Base-by-base conservation (phyloP, 805 yeast species). In the Wickerhamiella spandovensis region DNA sequence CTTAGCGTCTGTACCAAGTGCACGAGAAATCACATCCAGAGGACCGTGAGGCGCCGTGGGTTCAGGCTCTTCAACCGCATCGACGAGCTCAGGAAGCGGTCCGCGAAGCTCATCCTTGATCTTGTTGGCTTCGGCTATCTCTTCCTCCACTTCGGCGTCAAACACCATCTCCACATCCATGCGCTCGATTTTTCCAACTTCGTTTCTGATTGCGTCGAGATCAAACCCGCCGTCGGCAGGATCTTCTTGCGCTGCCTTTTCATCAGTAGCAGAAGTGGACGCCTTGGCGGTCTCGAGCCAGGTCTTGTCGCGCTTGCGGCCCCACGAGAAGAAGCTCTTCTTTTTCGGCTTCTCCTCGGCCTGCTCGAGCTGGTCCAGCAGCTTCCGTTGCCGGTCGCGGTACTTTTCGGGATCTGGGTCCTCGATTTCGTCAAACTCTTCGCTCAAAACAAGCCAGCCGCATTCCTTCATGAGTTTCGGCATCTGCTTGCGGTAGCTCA, bases 401-500 rank as follows among this genome's bases (percentile, higher is more conserved):
- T 78, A 75, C 59, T 82, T 79, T 57, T 86, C 95, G 2, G 95
- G 86, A 64, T 90, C 95, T 0, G 96, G 94, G 61, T 90, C 97
- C 63, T 89, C 97, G 57, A 92, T 89, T 65, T 92, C 98, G 18
- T 84, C 82, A 62, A 92, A 92, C 63, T 89, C 95, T 52, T 92
- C 98, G 54, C 82, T 78, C 42, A 88, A 64, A 4, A 92, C 87
- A 50, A 84, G 82, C 79, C 94, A 83, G 3, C 84, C 89, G 41
- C 85, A 58, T 47, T 69, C 66, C 54, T 76, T 75, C 56, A 92
- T 64, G 43, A 92, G 72, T 58, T 78, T 78, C 1, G 99, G 99
- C 76, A 92, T 87, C 12, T 87, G 88, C 54, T 82, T 82, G 69
- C 98, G 82, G 67, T 92, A 92, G n/a, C 84, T 87, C 96, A 92